phyloP scores from a whole-genome alignment of 2,329 filamentous ascomycete species.

The Claviceps humidiphila region DNA sequence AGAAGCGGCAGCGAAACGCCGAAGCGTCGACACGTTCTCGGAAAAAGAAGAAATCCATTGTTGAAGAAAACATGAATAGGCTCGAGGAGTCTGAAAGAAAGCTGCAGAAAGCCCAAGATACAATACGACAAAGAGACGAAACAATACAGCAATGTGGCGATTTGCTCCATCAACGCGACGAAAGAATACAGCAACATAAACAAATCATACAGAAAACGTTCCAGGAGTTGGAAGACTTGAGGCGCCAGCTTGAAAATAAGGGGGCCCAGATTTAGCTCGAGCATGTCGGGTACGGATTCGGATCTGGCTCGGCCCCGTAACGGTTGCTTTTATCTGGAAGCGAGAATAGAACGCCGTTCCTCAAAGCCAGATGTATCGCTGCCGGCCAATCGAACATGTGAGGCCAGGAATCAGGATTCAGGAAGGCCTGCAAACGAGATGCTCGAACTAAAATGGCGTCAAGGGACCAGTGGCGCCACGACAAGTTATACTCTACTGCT shows the following conservation, averaged over 20 bases:
- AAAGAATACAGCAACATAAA: too few species aligned
- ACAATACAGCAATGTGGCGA: too few species aligned
- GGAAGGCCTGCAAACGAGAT: constrained; percentile 22
- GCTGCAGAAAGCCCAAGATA: constrained; percentile 30
- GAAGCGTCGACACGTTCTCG: constrained; percentile 74
- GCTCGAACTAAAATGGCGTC: constrained; percentile 23
- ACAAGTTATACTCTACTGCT: constrained; percentile 23
- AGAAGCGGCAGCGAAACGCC: constrained; percentile 75
- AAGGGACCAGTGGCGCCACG: constrained; percentile 19
- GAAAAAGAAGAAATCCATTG: constrained; percentile 63
- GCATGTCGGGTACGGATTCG: constrained; percentile 26
- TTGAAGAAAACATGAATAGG: constrained; percentile 55
- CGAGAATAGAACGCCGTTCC: constrained; percentile 33
- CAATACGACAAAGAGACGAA: too few species aligned
- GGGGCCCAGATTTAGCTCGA: constrained; percentile 34
- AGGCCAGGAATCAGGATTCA: not conserved
- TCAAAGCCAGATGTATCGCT: constrained; percentile 28
- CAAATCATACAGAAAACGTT: constrained; percentile 30
- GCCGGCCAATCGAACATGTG: constrained; percentile 9
- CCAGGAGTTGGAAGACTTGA: constrained; percentile 35
- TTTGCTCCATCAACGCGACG: too few species aligned
- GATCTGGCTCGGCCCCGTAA: constrained; percentile 18
- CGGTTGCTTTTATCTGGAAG: constrained; percentile 25
- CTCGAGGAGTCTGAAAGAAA: constrained; percentile 58
- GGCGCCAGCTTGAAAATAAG: constrained; percentile 44